A percentile compares a stretch with the other conserved stretches of the same genome.
phyloP scores from a whole-genome alignment of 768 basidiomycete genomes.

The Pleurotus eryngii region DNA sequence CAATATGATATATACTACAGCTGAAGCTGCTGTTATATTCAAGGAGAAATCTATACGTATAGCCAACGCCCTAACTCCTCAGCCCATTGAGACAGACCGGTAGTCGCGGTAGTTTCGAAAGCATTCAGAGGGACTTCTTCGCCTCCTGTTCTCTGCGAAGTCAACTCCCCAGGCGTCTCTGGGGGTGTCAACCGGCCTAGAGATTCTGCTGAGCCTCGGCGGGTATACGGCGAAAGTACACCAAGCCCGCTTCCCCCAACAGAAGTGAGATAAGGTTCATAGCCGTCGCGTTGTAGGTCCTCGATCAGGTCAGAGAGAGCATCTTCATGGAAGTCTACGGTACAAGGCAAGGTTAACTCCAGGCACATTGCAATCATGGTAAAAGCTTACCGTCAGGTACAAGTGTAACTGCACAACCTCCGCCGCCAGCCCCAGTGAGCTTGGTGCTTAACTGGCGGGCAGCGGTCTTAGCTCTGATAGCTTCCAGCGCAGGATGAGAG shows the following conservation, averaged over 20 bases:
- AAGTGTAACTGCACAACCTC: slow-evolving; percentile 95
- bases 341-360: not conserved
- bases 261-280: slow-evolving; percentile 83
- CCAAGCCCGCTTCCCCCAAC: slow-evolving; percentile 94
- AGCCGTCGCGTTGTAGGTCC: slow-evolving; percentile 60
- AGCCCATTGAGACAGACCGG: slow-evolving; percentile 10
- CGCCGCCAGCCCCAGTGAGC: slow-evolving; percentile 96
- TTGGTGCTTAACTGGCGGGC: slow-evolving; percentile 79
- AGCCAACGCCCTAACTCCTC: slow-evolving; percentile 14
- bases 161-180: slow-evolving; percentile 36
- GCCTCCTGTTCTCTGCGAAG: not conserved
- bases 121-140: not conserved
- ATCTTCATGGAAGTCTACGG: slow-evolving; percentile 67
- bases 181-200: slow-evolving; percentile 48
- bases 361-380: not conserved
- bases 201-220: slow-evolving; percentile 14
- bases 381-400: slow-evolving; percentile 80
- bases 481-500: slow-evolving; percentile 85
- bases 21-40: not conserved
- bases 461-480: slow-evolving; percentile 68
- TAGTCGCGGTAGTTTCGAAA: slow-evolving; percentile 1
- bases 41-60: slow-evolving; percentile 7
- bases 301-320: slow-evolving; percentile 54
- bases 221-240: slow-evolving; percentile 60
- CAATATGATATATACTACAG: not conserved